A percentile compares a stretch with the other conserved stretches of the same genome.
These are phyloP conservation scores for Lodderomyces orthopsilosis DNA, from an alignment of 1,139 yeast genomes.

Conservation along the genomic window DNA sequence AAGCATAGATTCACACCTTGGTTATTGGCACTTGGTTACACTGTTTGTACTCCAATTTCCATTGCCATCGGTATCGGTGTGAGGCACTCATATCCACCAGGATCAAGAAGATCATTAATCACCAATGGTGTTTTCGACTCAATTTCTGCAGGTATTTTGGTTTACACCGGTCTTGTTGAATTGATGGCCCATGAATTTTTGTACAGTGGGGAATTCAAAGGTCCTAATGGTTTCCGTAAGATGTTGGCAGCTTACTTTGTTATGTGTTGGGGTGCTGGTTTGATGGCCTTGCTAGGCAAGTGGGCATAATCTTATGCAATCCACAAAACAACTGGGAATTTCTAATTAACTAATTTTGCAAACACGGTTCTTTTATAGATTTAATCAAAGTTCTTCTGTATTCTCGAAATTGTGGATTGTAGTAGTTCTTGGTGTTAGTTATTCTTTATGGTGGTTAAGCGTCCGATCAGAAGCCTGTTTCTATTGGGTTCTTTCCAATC, in stretches of 20 bases:
- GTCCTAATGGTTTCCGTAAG: slow-evolving; percentile 41
- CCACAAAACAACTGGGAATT: background rate
- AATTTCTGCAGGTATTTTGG: slow-evolving; percentile 78
- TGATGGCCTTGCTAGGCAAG: slow-evolving; percentile 82
- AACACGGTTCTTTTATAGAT: background rate
- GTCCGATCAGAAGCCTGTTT: background rate
- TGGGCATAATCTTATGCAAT: slow-evolving; percentile 61
- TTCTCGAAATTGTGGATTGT: background rate
- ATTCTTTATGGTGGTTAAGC: no score
- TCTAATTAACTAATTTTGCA: background rate
- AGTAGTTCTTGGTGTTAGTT: no score
- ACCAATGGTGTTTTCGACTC: slow-evolving; percentile 81
- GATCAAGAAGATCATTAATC: slow-evolving; percentile 62
- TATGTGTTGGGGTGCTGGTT: slow-evolving; percentile 70
- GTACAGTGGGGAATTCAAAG: slow-evolving; percentile 61
- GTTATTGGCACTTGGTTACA: slow-evolving; percentile 56
- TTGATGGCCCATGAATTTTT: slow-evolving; percentile 87
- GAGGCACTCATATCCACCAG: slow-evolving; percentile 58
- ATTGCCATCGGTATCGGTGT: slow-evolving; percentile 87
- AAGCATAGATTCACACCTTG: slow-evolving; percentile 51
- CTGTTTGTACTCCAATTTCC: slow-evolving; percentile 79
- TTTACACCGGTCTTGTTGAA: slow-evolving; percentile 85
- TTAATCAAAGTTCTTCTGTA: background rate
- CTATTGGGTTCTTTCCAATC: background rate
- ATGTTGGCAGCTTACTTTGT: slow-evolving; percentile 37